A percentile compares a stretch with the other conserved stretches of the same genome.
Evolutionary conservation across 208 protist genomes (phyloP).

Genomic region (Leptomonas pyrrhocoris): DNA sequence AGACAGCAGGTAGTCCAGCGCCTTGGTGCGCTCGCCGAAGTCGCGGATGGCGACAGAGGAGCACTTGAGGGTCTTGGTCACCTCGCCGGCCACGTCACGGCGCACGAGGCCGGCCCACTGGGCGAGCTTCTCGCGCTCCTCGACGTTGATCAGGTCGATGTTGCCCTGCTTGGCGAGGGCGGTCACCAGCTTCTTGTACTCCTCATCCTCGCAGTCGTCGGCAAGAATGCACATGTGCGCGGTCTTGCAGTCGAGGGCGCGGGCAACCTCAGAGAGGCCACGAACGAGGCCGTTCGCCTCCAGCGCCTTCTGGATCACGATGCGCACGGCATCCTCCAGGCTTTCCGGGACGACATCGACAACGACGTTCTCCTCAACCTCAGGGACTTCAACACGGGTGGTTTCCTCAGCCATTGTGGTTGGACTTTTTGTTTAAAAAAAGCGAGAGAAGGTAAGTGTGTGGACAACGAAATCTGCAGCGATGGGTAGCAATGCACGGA

Average conservation of each 20-base stretch:
- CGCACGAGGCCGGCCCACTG: constrained; percentile 82
- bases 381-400: constrained; percentile 66
- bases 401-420: constrained; percentile 88
- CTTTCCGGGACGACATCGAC: constrained; percentile 73
- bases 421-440: constrained; percentile 18
- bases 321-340: constrained; percentile 85
- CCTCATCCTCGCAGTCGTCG: constrained; percentile 92
- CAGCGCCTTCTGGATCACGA: constrained; percentile 86
- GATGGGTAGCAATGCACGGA: background rate
- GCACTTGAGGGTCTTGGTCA: constrained; percentile 89
- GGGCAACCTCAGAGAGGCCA: constrained; percentile 87
- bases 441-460: constrained; percentile 27
- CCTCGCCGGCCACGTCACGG: constrained; percentile 47
- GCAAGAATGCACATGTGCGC: constrained; percentile 90
- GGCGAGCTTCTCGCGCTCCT: constrained; percentile 84
- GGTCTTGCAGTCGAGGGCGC: constrained; percentile 83
- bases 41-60: constrained; percentile 89
- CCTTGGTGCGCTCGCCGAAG: constrained; percentile 86
- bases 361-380: constrained; percentile 48
- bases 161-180: constrained; percentile 82
- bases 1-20: constrained; percentile 83
- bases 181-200: constrained; percentile 92
- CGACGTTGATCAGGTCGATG: constrained; percentile 89
- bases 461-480: constrained; percentile 32
- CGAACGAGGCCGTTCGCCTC: constrained; percentile 90